Base-by-base conservation (phyloP, 805 yeast genomes). In the Cyberlindnera petersonii region DNA sequence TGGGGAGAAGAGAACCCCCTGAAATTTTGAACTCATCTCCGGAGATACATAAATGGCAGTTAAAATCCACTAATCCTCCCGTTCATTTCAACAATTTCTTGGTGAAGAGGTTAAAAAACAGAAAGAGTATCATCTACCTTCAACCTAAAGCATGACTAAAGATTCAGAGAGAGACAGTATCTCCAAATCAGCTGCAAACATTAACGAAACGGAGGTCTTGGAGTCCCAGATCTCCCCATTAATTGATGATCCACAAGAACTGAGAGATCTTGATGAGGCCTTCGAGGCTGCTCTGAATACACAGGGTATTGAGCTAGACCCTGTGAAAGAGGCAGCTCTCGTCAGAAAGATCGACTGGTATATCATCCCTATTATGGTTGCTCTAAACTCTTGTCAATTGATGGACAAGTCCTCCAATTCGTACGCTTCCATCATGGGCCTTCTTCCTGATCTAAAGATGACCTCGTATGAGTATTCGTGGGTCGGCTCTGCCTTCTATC, bases 401-500 rank as follows among this genome's bases (percentile, higher is more conserved):
- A 40, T 40, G 43, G 43, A 40, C 17, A 40, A 40, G 33, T 30
- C 39, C 22, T 35, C 39, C 6, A 40, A 31, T 23, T 40, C 44
- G 7, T 63, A 68, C 31, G 75, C 79, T 1, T 68, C 79, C 6
- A 69, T 77, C 29, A 64, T 71, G 69, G 81, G 77, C 31, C 60
- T 71, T 32, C 58, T 63, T 42, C 56, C 52, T 9, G 79, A 68
- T 43, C 58, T 67, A 46, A 59, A 61, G 41, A 74, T 75, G 75
- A 44, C 47, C 39, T 73, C 69, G 26, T 56, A 44, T 20, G 56
- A 66, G 52, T 69, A 74, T 50, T 55, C 74, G 34, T 74, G 82
- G 79, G 60, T 71, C n/a, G 75, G 81, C 6, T 67, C 79, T 1
- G 67, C 75, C 10, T 79, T 77, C 46, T 78, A 77, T 51, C 55